Conservation (phyloP, 768 basidiomycete species). For the Amyloporia xantha region DNA sequence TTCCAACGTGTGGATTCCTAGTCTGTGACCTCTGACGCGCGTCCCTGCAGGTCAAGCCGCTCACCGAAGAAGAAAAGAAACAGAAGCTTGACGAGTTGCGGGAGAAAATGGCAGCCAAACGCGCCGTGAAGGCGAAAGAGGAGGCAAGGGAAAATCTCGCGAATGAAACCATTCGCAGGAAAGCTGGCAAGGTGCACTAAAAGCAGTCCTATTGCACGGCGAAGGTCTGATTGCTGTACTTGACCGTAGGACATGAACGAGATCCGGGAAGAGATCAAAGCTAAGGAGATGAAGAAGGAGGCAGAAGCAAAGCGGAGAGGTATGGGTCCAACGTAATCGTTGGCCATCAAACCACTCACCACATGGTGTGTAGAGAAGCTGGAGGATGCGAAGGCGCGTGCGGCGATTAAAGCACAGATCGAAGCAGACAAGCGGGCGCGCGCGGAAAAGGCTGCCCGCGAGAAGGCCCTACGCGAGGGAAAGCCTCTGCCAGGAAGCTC, state of each 20-base stretch:
- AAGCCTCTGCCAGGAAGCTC: slow-evolving; percentile 31
- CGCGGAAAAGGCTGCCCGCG: slow-evolving; percentile 80
- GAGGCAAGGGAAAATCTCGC: slow-evolving; percentile 68
- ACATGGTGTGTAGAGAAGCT: slow-evolving; percentile 61
- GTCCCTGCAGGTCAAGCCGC: slow-evolving; percentile 66
- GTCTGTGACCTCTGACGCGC: no score
- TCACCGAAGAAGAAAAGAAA: slow-evolving; percentile 92
- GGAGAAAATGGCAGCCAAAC: slow-evolving; percentile 75
- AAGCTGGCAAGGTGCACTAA: slow-evolving; percentile 65
- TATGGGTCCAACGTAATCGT: slow-evolving; percentile 30
- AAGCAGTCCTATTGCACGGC: not conserved
- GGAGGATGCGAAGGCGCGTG: slow-evolving; percentile 79
- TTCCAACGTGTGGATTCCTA: no score
- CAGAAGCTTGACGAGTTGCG: slow-evolving; percentile 74
- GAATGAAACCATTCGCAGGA: slow-evolving; percentile 77
- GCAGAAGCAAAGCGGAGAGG: slow-evolving; percentile 77
- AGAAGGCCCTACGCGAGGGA: slow-evolving; percentile 90
- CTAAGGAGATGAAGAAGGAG: slow-evolving; percentile 78
- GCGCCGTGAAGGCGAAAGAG: slow-evolving; percentile 59
- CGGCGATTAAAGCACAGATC: slow-evolving; percentile 88
- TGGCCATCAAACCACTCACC: slow-evolving; percentile 13
- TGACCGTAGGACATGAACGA: slow-evolving; percentile 54
- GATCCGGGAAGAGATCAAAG: slow-evolving; percentile 68
- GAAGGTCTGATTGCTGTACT: not conserved
- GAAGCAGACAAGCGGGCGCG: slow-evolving; percentile 89